Base-by-base conservation (phyloP, 139 green algal genomes). In the Micractinium sp. region DNA sequence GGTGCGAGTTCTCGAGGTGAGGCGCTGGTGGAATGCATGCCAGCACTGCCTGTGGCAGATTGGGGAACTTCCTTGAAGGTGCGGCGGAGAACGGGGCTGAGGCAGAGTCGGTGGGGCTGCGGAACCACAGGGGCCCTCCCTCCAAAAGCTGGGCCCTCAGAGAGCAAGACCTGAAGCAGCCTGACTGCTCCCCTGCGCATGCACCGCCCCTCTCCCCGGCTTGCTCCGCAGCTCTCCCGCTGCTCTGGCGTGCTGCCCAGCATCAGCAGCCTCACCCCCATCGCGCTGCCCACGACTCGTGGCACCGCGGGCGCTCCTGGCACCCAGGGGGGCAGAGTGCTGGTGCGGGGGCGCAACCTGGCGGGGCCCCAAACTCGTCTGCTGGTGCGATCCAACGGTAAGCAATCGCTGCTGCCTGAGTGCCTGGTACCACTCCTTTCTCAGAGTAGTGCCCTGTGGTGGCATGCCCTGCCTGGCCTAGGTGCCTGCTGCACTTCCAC, bases 331-430 rank as follows among this genome's bases (percentile, higher is more conserved):
- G 56, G 31, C 16, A 41, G 56, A 20, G 56, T 86, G 19, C n/a
- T 86, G 56, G 81, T 86, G 81, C 81, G 81, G 22, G 81, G 81
- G 16, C 61, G 56, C 56, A 41, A 35, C n/a, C 81, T 86, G 81
- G 15, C 38, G 56, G 56, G n/a, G 2, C 15, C 33, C 3, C 56
- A 75, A 22, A 16, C 31, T 3, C 81, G 81, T n/a, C 81, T 86
- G 81, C 81, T 86, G n/a, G 81, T 86, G 56, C 81, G 81, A 12
- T 83, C 77, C 20, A 5, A 47, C 18, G 74, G 74, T 81, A 12
- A 81, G 74, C n/a, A 41, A 23, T 12, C 14, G 66, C 66, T 56
- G 47, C 9, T 29, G 23, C 67, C 29, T 29, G 31, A 35, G 67
- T 35, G 23, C 67, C 29, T 35, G 33, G 67, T 1, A 31, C 67